A percentile compares a stretch with the other conserved stretches of the same genome.
These are phyloP conservation scores for Aspergillus panamensis DNA, from an alignment of 495 filamentous ascomycete species.

Conservation along the genomic window DNA sequence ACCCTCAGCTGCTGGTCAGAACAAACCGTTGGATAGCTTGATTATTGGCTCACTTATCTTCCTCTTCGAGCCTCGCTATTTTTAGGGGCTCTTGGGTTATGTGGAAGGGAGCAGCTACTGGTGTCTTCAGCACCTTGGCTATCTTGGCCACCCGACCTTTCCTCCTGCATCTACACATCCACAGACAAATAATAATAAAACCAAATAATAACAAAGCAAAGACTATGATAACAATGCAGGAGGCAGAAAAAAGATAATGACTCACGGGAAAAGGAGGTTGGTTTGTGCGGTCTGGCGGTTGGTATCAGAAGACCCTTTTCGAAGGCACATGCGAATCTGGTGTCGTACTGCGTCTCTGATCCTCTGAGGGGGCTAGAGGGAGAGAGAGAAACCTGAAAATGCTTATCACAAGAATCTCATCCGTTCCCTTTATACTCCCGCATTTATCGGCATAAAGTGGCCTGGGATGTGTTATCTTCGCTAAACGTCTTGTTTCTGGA, in stretches of 20 bases:
- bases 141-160: slow-evolving; percentile 7
- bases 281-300: neutral
- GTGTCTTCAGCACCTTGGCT: slow-evolving; percentile 3
- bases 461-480: neutral
- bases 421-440: slow-evolving; percentile 2
- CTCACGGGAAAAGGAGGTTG: neutral
- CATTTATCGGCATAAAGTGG: neutral
- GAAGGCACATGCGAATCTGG: slow-evolving; percentile 13
- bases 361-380: neutral
- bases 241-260: neutral
- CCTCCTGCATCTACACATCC: slow-evolving; percentile 1
- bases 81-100: slow-evolving; percentile 4
- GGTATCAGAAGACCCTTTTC: slow-evolving; percentile 18
- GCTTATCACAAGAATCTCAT: slow-evolving; percentile 17
- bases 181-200: neutral
- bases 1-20: slow-evolving; percentile 1
- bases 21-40: slow-evolving; percentile 4
- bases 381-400: neutral
- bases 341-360: slow-evolving; percentile 12
- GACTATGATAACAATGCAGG: slow-evolving; percentile 3
- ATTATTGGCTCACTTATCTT: slow-evolving; percentile 3
- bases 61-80: slow-evolving; percentile 10
- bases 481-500: neutral
- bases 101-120: neutral
- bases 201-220: neutral